These are phyloP conservation scores for Limonium bicolor DNA, from an alignment of 148 eudicot species.

Conservation along the genomic window DNA sequence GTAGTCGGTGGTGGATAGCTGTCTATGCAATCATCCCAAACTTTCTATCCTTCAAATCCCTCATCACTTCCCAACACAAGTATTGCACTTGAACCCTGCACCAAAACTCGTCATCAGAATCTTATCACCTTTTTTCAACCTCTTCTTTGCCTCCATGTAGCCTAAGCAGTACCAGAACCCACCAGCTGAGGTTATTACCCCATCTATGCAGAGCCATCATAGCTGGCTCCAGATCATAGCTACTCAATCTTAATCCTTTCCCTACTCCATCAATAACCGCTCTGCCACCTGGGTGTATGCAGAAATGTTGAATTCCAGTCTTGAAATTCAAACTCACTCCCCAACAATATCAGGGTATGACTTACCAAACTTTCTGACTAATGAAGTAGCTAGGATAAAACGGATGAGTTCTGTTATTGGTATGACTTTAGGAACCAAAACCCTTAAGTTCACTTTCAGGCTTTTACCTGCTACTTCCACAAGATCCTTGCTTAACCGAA, in stretches of 20 bases:
- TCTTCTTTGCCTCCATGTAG: constrained; percentile 85
- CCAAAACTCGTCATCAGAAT: constrained; percentile 77
- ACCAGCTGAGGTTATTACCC: constrained; percentile 79
- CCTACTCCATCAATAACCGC: constrained; percentile 70
- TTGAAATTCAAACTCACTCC: constrained; percentile 36
- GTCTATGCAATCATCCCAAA: constrained; percentile 59
- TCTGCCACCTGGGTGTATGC: constrained; percentile 76
- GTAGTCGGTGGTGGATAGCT: constrained; percentile 25
- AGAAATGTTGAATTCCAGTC: constrained; percentile 58
- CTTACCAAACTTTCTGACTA: constrained; percentile 4
- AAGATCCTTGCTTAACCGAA: constrained; percentile 45
- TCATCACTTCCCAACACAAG: constrained; percentile 75
- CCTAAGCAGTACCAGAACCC: constrained; percentile 87
- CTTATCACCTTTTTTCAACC: constrained; percentile 72
- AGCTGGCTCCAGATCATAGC: constrained; percentile 63
- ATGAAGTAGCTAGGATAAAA: constrained; percentile 12
- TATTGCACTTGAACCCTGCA: constrained; percentile 86
- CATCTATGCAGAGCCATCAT: constrained; percentile 78
- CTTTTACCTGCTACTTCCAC: constrained; percentile 46
- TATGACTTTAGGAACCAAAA: constrained; percentile 35
- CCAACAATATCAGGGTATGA: constrained; percentile 14
- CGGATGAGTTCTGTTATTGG: constrained; percentile 39
- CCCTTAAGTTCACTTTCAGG: constrained; percentile 31
- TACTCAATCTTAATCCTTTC: constrained; percentile 36
- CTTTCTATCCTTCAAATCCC: constrained; percentile 55